A percentile compares a stretch with the other conserved stretches of the same genome.
Evolutionary conservation across 139 green algal species (phyloP).

Genomic region (Coccomyxa sp.): DNA sequence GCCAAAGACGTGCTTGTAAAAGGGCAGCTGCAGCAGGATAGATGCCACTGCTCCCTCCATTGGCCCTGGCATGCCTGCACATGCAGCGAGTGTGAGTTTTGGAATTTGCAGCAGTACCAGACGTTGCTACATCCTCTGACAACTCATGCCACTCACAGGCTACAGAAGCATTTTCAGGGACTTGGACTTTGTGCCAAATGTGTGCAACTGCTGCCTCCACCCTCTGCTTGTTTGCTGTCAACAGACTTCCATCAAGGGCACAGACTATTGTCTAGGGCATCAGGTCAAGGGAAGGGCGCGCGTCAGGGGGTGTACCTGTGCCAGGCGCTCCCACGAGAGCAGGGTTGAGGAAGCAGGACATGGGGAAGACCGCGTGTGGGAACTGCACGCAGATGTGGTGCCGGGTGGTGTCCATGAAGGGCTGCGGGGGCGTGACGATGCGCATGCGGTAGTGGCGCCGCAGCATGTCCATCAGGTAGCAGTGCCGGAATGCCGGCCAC

Average conservation of each 20-base stretch:
- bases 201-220: background rate
- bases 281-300: background rate
- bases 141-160: background rate
- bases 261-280: background rate
- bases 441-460: conserved; percentile 8
- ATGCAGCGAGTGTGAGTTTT: too few relatives aligned
- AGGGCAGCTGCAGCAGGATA: conserved; percentile 7
- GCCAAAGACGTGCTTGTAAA: background rate
- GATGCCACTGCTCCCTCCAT: conserved; percentile 4
- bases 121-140: background rate
- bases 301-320: background rate
- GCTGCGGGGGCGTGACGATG: conserved; percentile 2
- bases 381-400: conserved; percentile 8
- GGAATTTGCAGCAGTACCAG: background rate
- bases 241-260: background rate
- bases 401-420: background rate
- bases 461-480: background rate
- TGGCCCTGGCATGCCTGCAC: background rate
- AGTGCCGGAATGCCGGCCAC: background rate
- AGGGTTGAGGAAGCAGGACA: conserved; percentile 1
- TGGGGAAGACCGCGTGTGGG: conserved; percentile 1
- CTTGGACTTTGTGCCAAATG: background rate
- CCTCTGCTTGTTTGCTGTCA: background rate
- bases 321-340: background rate
- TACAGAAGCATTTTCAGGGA: background rate